These are phyloP conservation scores for Scheffersomyces stambukii DNA, from an alignment of 1,139 yeast species.

Conservation along the genomic window DNA sequence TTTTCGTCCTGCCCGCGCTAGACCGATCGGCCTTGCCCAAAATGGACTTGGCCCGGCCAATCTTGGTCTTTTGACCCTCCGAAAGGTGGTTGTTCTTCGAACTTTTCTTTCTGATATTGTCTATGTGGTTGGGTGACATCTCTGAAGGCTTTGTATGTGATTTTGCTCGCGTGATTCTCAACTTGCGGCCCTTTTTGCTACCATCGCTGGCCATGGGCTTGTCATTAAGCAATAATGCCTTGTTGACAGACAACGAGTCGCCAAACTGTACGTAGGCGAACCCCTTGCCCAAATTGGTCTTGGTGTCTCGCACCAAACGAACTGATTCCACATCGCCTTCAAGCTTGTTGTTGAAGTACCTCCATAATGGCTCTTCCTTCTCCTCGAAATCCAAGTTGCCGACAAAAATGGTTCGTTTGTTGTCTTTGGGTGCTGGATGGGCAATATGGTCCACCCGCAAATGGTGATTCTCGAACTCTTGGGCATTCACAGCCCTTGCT, in stretches of 20 bases:
- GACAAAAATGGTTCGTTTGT: slow-evolving; percentile 80
- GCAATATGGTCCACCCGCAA: slow-evolving; percentile 88
- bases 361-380: slow-evolving; percentile 85
- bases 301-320: slow-evolving; percentile 84
- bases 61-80: slow-evolving; percentile 66
- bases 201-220: slow-evolving; percentile 46
- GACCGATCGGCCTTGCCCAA: slow-evolving; percentile 80
- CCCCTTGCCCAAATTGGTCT: slow-evolving; percentile 95
- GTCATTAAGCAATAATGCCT: slow-evolving; percentile 75
- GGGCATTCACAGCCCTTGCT: slow-evolving; percentile 57
- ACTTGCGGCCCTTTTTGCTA: slow-evolving; percentile 44
- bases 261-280: slow-evolving; percentile 93
- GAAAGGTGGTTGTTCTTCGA: slow-evolving; percentile 30
- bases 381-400: slow-evolving; percentile 95
- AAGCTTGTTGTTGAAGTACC: slow-evolving; percentile 58
- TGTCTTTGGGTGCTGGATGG: slow-evolving; percentile 85
- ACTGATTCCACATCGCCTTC: slow-evolving; percentile 80
- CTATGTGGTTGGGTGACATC: slow-evolving; percentile 43
- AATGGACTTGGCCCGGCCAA: slow-evolving; percentile 74
- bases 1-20: slow-evolving; percentile 47
- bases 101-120: slow-evolving; percentile 25
- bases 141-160: slow-evolving; percentile 45
- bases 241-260: slow-evolving; percentile 75
- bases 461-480: slow-evolving; percentile 66
- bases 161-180: slow-evolving; percentile 79